Base-by-base conservation (phyloP, 768 basidiomycete species). In the Lactarius pseudohatsudake region DNA sequence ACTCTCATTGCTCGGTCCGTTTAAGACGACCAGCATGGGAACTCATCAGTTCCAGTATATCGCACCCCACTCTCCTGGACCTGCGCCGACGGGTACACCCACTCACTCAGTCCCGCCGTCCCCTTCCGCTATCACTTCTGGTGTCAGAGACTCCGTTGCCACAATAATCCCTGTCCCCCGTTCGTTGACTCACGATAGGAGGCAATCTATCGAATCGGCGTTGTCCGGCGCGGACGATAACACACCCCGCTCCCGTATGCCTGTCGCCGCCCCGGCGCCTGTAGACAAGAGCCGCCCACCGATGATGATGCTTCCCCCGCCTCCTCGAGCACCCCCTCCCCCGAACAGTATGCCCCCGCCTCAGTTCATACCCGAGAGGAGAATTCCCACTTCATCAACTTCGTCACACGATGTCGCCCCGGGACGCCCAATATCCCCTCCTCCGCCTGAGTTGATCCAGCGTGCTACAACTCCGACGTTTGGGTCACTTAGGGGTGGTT, bases 371-470 rank as follows among this genome's bases (percentile, higher is more conserved):
- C 91, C 92, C 30, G 90, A 92, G 26, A 82, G 83, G 73, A 85
- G 83, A 70, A 70, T 81, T 56, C 78, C 79, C 30, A 78, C 80
- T 4, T 75, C 75, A 18, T 80, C 83, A 9, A 77, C 77, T 64
- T 75, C 80, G 26, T 80, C 83, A 5, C 78, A 81, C 54, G 89
- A 90, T 68, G 76, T 78, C 6, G 90, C 91, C 13, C 95, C 96
- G 0, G 89, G 92, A 34, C 82, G 96, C 54, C 96, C 96, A 0
- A 90, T 87, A 4, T 98, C 96, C 0, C 96, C 96, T 2, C 96
- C 95, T 6, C 96, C 95, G 20, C 80, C 90, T 20, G 95, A 98
- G 64, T 90, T 97, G 73, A 88, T 97, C 67, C 89, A 93, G 73
- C 90, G 96, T 16, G 94, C 96, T 11, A 92, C 92, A 4, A 94